Evolutionary conservation across 306 rosid genomes (phyloP), one percentile per base, ranked within the genome.

Genomic region (Prunus campanulata): DNA sequence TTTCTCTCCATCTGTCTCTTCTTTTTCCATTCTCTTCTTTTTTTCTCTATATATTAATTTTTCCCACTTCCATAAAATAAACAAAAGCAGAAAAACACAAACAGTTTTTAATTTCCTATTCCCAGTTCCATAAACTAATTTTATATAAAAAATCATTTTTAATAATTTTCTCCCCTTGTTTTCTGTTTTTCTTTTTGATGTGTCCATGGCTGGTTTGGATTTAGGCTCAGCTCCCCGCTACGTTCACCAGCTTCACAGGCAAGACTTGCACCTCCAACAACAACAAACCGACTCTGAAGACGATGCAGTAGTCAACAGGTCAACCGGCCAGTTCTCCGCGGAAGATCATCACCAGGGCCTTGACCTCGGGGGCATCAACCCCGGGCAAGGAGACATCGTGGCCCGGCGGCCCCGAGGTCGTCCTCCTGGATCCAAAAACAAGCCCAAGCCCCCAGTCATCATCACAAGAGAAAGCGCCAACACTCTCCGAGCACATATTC

Each of bases 371-470:
- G 61, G 84, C 20, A 56, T 68, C 3, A 78, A 60, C 78, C 19
- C 57, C 2, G 89, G 87, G 0, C 12, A 80, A 0, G 89, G 91
- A 0, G 96, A 90, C 74, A 65, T 81, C 30, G 85, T 18, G 2
- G 90, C 47, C 0, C 96, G 97, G 0, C 81, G 98, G 0, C 86
- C 97, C 1, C 89, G 98, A 0, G 98, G 98, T 9, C 74, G 98
- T 0, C 98, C 98, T 0, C 66, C 96, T 0, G 98, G 98, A 2
- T 93, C 98, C n/a, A 93, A 93, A 78, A 93, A 93, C 92, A 91
- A 77, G 71, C 81, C 86, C 0, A 93, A 78, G 35, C 96, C 98
- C 1, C 98, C 98, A 13, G 91, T 93, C 10, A 93, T 93, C 71
- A 91, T 93, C 32, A 91, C 98, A 2, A 48, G 97, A 49, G 98